Base-by-base conservation (phyloP, 352 stramenopile species). In the Phytophthora sansomeana region DNA sequence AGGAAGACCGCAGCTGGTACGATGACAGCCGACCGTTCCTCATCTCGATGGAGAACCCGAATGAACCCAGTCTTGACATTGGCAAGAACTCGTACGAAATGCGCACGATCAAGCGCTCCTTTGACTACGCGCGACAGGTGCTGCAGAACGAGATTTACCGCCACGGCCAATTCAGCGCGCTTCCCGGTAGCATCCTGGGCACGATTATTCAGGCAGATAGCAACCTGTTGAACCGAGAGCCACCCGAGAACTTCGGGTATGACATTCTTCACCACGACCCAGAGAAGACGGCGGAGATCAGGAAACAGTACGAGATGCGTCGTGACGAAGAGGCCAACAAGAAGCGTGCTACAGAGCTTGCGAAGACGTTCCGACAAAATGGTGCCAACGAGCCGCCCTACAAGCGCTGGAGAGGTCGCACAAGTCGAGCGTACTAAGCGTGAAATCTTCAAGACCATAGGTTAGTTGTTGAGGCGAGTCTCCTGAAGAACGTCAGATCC, bases 11-110 rank as follows among this genome's bases (percentile, higher is more conserved):
- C 24, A 46, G 58, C 51, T 94, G 87, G 85, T 89, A 80, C 50
- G 82, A 93, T 41, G 69, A 66, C 17, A 77, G 89, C 13, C 80
- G 92, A 19, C 88, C 90, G 26, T 97, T 96, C 64, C 78, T 93
- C 6, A 82, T 98, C 28, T 90, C 90, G 4, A 84, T 99, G 69
- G 96, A 99, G 71, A 98, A 99, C 76, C 96, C 96, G 33, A 91
- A 98, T 52, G 96, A 99, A 59, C 73, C 83, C 5, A 93, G 69
- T 4, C 78, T 94, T 11, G 95, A 99, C 73, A 96, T 99, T 10
- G 94, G 91, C 6, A 93, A 90, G 38, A 92, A 97, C 72, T 97
- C 90, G 54, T 99, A 95, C 81, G 83, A 97, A 19, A 96, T 98
- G 51, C 83, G 90, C 24, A 91, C 89, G 10, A 82, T 98, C 47